Evolutionary conservation across 352 stramenopile species (phyloP).

Genomic region (Phytophthora boehmeriae): DNA sequence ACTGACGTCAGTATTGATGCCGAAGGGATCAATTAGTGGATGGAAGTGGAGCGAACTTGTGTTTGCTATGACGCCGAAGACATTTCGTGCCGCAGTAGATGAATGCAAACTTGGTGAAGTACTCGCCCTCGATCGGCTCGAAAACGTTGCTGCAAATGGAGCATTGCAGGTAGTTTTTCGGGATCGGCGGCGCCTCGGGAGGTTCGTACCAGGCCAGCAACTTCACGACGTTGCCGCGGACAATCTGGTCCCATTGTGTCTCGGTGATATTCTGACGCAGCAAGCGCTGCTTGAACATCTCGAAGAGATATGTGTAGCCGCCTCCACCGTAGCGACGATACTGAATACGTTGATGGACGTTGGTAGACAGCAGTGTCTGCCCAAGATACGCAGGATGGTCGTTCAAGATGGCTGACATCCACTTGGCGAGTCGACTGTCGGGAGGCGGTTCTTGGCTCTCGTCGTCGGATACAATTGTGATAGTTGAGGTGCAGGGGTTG

Average conservation of each 20-base stretch:
- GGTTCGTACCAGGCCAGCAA: conserved; percentile 71
- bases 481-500: conserved; percentile 32
- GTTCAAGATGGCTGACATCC: conserved; percentile 41
- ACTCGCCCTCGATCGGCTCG: conserved; percentile 86
- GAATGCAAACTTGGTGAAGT: conserved; percentile 88
- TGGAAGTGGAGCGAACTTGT: conserved; percentile 45
- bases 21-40: conserved; percentile 2
- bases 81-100: conserved; percentile 87
- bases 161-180: conserved; percentile 79
- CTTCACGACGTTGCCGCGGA: conserved; percentile 43
- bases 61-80: conserved; percentile 70
- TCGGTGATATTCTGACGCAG: conserved; percentile 35
- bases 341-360: conserved; percentile 68
- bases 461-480: not conserved
- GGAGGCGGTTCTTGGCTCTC: conserved; percentile 37
- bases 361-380: conserved; percentile 70
- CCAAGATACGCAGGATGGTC: conserved; percentile 20
- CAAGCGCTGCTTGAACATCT: conserved; percentile 54
- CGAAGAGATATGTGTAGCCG: conserved; percentile 65
- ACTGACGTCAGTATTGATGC: not conserved
- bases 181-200: conserved; percentile 53
- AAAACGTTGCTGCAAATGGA: conserved; percentile 77
- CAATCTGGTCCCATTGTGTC: conserved; percentile 51
- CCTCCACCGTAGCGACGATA: conserved; percentile 73
- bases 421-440: conserved; percentile 48